phyloP scores from a whole-genome alignment of 139 green algal species.

The Coelastrella sp. region DNA sequence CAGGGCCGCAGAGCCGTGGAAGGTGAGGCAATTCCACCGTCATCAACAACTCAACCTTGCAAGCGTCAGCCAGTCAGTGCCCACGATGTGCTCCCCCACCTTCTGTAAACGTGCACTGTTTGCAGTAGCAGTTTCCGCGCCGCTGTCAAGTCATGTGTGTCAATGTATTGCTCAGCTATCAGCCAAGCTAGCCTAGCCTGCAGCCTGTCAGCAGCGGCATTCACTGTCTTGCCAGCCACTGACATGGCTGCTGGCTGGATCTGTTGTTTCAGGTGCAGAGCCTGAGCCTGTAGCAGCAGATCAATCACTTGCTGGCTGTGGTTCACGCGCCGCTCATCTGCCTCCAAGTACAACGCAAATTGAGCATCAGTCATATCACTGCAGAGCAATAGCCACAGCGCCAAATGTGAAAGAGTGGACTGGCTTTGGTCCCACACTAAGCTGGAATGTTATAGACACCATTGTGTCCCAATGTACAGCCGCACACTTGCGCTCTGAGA shows the following conservation, averaged over 20 bases:
- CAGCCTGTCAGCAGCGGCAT: constrained; percentile 48
- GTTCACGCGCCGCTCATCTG: constrained; percentile 35
- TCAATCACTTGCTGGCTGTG: constrained; percentile 38
- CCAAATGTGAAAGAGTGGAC: not conserved
- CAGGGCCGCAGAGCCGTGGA: too few species aligned
- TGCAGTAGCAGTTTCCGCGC: constrained; percentile 70
- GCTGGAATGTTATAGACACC: too few species aligned
- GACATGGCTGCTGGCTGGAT: not conserved
- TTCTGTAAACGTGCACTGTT: constrained; percentile 55
- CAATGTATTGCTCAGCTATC: constrained; percentile 58
- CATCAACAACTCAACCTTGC: too few species aligned
- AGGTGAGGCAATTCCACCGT: too few species aligned
- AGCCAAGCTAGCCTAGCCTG: constrained; percentile 54
- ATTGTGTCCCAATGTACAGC: too few species aligned
- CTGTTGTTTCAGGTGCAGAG: not conserved
- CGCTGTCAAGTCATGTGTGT: constrained; percentile 50
- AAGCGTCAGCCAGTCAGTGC: not conserved
- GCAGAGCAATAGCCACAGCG: not conserved
- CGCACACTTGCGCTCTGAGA: not conserved
- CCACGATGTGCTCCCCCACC: constrained; percentile 33
- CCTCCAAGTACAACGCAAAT: constrained; percentile 38
- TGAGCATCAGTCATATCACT: constrained; percentile 50
- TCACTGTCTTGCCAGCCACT: not conserved
- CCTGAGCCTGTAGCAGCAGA: constrained; percentile 38
- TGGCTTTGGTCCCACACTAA: too few species aligned